Evolutionary conservation across 345 rosid genomes (phyloP).

Genomic region (Microcos paniculata): DNA sequence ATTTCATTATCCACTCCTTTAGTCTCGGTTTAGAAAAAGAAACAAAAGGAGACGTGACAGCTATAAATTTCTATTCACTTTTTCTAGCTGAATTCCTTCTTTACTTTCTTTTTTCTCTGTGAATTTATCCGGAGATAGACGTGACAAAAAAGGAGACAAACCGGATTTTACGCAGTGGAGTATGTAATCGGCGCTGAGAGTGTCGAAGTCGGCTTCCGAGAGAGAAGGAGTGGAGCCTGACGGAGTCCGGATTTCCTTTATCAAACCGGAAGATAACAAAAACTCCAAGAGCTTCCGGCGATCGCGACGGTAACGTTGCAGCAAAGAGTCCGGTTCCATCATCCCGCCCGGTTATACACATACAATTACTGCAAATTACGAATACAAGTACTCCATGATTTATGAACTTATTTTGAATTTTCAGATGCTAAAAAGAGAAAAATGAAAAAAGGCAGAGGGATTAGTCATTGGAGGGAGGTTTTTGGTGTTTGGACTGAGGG

Average conservation of each 20-base stretch:
- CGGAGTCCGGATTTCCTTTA: slow-evolving; percentile 55
- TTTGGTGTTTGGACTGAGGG: not conserved
- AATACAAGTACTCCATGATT: slow-evolving; percentile 5
- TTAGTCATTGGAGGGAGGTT: not conserved
- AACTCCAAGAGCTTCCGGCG: slow-evolving; percentile 87
- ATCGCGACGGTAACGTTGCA: slow-evolving; percentile 76
- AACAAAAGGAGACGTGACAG: slow-evolving; percentile 3
- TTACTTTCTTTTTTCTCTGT: not conserved
- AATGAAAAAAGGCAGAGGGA: not conserved
- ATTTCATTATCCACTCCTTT: not conserved
- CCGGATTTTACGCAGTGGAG: slow-evolving; percentile 72
- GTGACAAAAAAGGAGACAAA: slow-evolving; percentile 14
- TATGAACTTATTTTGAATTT: not conserved
- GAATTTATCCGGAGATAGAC: slow-evolving; percentile 20
- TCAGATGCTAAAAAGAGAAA: not conserved
- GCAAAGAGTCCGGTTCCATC: slow-evolving; percentile 39
- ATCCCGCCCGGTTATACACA: not conserved
- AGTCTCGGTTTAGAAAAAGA: not conserved
- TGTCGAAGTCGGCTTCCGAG: slow-evolving; percentile 57
- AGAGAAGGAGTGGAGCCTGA: slow-evolving; percentile 48
- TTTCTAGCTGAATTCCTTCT: not conserved
- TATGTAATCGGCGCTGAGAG: slow-evolving; percentile 72
- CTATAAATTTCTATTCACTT: not conserved
- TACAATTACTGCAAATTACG: not conserved
- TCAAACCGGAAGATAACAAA: slow-evolving; percentile 58